Evolutionary conservation across 2,329 filamentous ascomycete genomes (phyloP), one percentile per base, ranked within the genome.

Genomic region (Diaporthe sp.): DNA sequence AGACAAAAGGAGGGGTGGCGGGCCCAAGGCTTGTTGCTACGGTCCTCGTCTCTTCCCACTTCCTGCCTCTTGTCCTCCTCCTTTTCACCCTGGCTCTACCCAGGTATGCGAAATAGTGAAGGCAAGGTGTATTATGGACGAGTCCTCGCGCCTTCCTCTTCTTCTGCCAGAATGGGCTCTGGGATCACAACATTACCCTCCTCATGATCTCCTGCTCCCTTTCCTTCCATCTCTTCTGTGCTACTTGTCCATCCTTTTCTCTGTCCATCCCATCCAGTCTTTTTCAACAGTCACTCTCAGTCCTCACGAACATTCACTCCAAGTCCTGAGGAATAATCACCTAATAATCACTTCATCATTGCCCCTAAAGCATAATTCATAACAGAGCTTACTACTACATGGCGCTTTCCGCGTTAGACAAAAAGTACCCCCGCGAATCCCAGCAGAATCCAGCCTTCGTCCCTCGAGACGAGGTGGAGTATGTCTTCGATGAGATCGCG

Each of bases 401-500:
- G 65, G 49, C 65, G 3, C 47, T 28, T 55, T 42, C 65, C 1
- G 34, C 65, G 15, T 28, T 70, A n/a, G 65, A 70, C 49, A 55
- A 39, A 55, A 31, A 70, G 31, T 70, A 70, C 34, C 65, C 65
- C n/a, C 49, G n/a, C 17, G 65, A 70, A 10, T 49, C 63, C 17
- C 25, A 57, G 28, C 28, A 72, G 22, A 47, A 58, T 10, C 22
- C 37, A n/a, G 57, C 37, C 15, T 51, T 72, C 2, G 10, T 75
- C n/a, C 25, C 57, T 17, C 17, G 15, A 13, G 49, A 60, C 4
- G 67, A 72, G 28, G 25, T 68, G 28, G 37, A 63, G 2, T 44
- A 61, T 37, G 28, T 76, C 5, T 55, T 76, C 12, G 28, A 39
- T 12, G 51, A 49, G 15, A 47, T 76, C 51, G 71, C 65, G 39